Evolutionary conservation across 2,329 filamentous ascomycete genomes (phyloP), one percentile per base, ranked within the genome.

Genomic region (Macrophomina phaseolina): DNA sequence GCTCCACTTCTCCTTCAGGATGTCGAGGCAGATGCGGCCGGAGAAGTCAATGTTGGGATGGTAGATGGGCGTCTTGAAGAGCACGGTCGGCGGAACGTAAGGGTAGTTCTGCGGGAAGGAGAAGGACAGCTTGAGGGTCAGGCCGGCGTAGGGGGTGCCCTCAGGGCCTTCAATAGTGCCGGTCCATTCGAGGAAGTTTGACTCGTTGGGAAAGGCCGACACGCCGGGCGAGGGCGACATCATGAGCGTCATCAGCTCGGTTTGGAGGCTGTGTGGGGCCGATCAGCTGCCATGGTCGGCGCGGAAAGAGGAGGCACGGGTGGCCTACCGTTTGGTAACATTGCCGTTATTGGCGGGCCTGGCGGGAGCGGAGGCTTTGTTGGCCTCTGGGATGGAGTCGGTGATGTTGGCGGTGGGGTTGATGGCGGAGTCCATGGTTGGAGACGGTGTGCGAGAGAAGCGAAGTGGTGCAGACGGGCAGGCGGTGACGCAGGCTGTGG

Each of bases 11-110:
- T 98, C 95, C 86, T 97, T 98, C 71, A 99, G 85, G 72, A 99
- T 99, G 76, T 99, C 96, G 68, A 99, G 86, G 79, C 95, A 99
- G 80, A 99, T 99, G 66, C 95, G 88, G 48, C 95, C 95, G 3
- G 91, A 94, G 83, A 99, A 97, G 82, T 99, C 95, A 73, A 99
- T 92, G 74, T 99, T 99, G 64, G 95, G 95, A 80, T 99, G 95
- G 85, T 98, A 99, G 81, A 99, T 97, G 45, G 95, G 95, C 6
- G 96, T 99, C 84, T 94, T 97, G 89, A 97, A 99, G 68, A 97
- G 86, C 18, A 99, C 95, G 2, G 91, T 93, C 0, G 95, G 95
- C 28, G 95, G 88, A 1, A 90, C 87, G 79, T 97, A 97, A 9
- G 95, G 95, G 78, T 99, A 99, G 82, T 94, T 97, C 73, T 87